Evolutionary conservation across 2,329 filamentous ascomycete genomes (phyloP), one percentile per base, ranked within the genome.

Genomic region (Emmonsiellopsis sp.): DNA sequence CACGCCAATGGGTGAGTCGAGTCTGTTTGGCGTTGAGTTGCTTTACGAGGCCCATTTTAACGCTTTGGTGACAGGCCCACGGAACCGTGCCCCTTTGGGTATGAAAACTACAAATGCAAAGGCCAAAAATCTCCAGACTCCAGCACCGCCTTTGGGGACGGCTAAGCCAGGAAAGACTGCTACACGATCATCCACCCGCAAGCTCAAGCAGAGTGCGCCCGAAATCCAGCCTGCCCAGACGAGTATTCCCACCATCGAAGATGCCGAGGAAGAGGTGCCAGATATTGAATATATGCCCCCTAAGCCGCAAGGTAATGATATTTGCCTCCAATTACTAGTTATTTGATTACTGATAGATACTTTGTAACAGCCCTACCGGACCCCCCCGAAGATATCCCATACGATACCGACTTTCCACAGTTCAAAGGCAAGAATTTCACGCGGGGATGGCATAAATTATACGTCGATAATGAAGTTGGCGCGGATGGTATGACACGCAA

Each of bases 91-190:
- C 38, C 87, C 89, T 10, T 75, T 98, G 47, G 92, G 92, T 35
- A 86, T 89, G 77, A 98, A 98, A 72, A 97, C 92, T 1, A 97
- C 93, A 51, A 98, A 98, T 70, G 89, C 88, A 52, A 97, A 95
- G 75, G 80, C 85, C 55, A 82, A 77, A 65, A 78, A 77, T 49
- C 79, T 83, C 59, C 84, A 86, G 58, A 84, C 83, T 3, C 81
- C 81, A 6, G 84, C 80, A 32, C 84, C 80, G 34, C 85, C 84
- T 62, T 74, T 74, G 55, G 74, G 76, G 20, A 76, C 79, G 41
- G 76, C 79, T 47, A 81, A 84, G 55, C 70, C 80, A 49, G 83
- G 84, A 58, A 85, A 84, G 69, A 81, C 82, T 1, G 79, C 81
- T 54, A 69, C 74, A 15, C 84, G 81, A 58, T 79, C 76, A 8